Evolutionary conservation across 2,329 filamentous ascomycete genomes (phyloP).

Genomic region (Cylindrodendrum hubeiense): DNA sequence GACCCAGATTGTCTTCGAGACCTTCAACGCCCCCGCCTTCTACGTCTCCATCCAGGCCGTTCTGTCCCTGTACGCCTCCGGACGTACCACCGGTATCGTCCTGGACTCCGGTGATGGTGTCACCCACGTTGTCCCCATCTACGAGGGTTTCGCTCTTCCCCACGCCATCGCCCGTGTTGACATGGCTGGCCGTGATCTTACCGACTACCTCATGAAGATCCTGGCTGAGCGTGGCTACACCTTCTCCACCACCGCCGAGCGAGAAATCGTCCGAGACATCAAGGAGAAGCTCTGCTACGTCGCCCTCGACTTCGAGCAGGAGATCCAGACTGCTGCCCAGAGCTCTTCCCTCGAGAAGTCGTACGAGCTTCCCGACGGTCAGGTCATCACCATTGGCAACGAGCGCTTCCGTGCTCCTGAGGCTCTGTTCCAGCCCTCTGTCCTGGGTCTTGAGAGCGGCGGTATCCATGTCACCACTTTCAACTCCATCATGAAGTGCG

Average conservation of each 20-base stretch:
- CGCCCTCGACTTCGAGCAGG: slow-evolving; percentile 99
- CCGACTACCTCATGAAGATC: slow-evolving; percentile 99
- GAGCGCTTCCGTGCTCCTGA: slow-evolving; percentile 99
- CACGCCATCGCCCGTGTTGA: slow-evolving; percentile 99
- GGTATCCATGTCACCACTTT: slow-evolving; percentile 99
- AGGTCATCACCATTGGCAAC: slow-evolving; percentile 99
- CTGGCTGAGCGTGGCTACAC: slow-evolving; percentile 99
- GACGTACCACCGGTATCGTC: slow-evolving; percentile 99
- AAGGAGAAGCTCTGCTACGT: slow-evolving; percentile 99
- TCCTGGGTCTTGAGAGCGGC: slow-evolving; percentile 97
- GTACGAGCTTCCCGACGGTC: slow-evolving; percentile 98
- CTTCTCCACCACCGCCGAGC: slow-evolving; percentile 99
- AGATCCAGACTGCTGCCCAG: slow-evolving; percentile 99
- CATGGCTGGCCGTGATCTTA: slow-evolving; percentile 99
- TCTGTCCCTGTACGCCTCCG: slow-evolving; percentile 98
- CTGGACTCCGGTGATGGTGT: slow-evolving; percentile 99
- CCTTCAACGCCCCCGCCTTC: slow-evolving; percentile 99
- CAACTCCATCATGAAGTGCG: slow-evolving; percentile 99
- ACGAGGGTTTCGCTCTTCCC: slow-evolving; percentile 99
- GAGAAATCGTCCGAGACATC: slow-evolving; percentile 99
- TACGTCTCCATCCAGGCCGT: slow-evolving; percentile 99
- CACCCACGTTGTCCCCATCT: slow-evolving; percentile 99
- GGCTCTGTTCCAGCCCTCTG: slow-evolving; percentile 99
- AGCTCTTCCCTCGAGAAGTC: slow-evolving; percentile 99
- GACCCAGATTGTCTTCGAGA: slow-evolving; percentile 99